Conservation (phyloP, 257 asterid species). For the Salvia hispanica region DNA sequence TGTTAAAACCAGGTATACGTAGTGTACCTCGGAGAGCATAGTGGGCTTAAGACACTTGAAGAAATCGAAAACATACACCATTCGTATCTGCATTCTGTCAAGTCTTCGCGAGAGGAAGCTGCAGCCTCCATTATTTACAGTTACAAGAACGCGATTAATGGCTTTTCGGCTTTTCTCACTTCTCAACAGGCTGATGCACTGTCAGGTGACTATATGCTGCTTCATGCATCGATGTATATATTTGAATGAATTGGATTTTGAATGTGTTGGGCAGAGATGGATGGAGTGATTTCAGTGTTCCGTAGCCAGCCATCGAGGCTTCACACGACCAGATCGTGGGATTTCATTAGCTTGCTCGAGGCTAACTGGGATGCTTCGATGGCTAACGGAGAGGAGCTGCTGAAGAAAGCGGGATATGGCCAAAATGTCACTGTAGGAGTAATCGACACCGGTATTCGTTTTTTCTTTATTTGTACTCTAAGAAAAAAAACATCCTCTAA, state of each 20-base stretch:
- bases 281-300: slow-evolving; percentile 47
- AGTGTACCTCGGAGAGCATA: slow-evolving; percentile 53
- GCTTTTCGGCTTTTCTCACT: slow-evolving; percentile 55
- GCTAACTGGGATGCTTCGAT: slow-evolving; percentile 31
- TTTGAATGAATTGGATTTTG: not conserved
- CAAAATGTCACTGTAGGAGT: slow-evolving; percentile 42
- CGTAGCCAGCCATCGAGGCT: slow-evolving; percentile 37
- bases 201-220: slow-evolving; percentile 32
- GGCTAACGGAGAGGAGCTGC: slow-evolving; percentile 28
- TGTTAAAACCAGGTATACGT: slow-evolving; percentile 32
- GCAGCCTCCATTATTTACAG: slow-evolving; percentile 44
- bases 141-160: slow-evolving; percentile 51
- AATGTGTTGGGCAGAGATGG: slow-evolving; percentile 38
- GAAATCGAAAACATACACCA: slow-evolving; percentile 46
- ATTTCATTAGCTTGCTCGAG: slow-evolving; percentile 43
- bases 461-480: too few species aligned
- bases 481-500: too few species aligned
- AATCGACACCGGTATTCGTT: slow-evolving; percentile 39
- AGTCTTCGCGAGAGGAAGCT: too few species aligned
- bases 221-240: too few species aligned
- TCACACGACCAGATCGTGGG: slow-evolving; percentile 61
- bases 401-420: slow-evolving; percentile 38
- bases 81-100: too few species aligned
- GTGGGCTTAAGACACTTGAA: slow-evolving; percentile 31
- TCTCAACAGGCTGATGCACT: slow-evolving; percentile 44